Base-by-base conservation (phyloP, 352 stramenopile genomes). In the Globisporangium cylindrosporum region DNA sequence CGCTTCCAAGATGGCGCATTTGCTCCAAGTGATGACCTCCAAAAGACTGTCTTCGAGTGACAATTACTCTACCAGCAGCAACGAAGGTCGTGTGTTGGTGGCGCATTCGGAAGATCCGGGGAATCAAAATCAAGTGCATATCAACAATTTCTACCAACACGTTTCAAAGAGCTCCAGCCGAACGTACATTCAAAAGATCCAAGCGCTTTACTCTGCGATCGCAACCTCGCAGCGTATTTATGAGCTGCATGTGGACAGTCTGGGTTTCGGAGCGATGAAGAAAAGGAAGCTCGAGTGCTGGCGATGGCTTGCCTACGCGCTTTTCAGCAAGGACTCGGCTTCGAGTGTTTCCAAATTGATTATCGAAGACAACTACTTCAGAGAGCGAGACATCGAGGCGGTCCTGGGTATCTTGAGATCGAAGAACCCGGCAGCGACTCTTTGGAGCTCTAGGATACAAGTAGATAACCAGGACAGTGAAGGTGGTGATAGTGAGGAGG, bases 231-330 rank as follows among this genome's bases (percentile, higher is more conserved):
- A 43, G 27, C 24, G n/a, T 3, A 20, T 57, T n/a, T 20, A 62
- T n/a, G 36, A 61, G 10, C 38, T 69, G 4, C 46, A 66, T 27
- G 1, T 66, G 24, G 32, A 66, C 18, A 57, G 32, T 32, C 18
- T 59, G 14, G 32, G 9, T 14, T 43, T 62, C 12, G 41, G 62
- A 22, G 18, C 62, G 12, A 61, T 14, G 51, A 9, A 25, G n/a
- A 34, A 14, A n/a, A 38, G 36, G 32, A 60, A 54, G n/a, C 29
- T 25, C 7, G 46, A 53, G 60, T 67, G 63, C 25, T 69, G 63
- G 63, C 63, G 56, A 14, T 69, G 63, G 63, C 54, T 69, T 9
- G 63, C 63, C 29, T 63, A 69, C 9, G 55, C 64, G 9, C 57
- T 69, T 9, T 24, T 69, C 38, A 69, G 41, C 46, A 63, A 69